Conservation (phyloP, 2,329 filamentous ascomycete genomes). For the Aspergillus tanneri region DNA sequence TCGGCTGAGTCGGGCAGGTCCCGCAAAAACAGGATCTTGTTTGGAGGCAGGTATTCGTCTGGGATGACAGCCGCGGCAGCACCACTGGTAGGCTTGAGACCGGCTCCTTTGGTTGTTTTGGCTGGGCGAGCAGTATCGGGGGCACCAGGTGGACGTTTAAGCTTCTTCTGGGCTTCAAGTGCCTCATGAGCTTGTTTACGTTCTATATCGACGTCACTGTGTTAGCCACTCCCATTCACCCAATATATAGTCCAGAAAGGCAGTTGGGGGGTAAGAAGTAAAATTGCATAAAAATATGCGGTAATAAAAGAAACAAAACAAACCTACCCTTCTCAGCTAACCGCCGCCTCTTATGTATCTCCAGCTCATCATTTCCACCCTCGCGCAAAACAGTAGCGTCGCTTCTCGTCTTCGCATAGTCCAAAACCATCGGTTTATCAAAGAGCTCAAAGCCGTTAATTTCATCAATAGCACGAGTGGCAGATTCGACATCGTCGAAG, state of each 20-base stretch:
- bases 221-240: too few species aligned
- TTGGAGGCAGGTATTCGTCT: conserved; percentile 97
- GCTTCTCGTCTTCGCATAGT: conserved; percentile 77
- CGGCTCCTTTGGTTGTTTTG: conserved; percentile 69
- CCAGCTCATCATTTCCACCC: conserved; percentile 76
- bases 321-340: conserved; percentile 80
- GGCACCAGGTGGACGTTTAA: conserved; percentile 62
- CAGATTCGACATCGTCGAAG: conserved; percentile 78
- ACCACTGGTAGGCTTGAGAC: conserved; percentile 73
- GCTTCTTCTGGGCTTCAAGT: conserved; percentile 72
- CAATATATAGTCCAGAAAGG: too few species aligned
- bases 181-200: conserved; percentile 80
- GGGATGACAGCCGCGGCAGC: conserved; percentile 72
- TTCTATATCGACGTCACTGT: conserved; percentile 52
- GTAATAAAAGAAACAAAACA: conserved; percentile 8
- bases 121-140: conserved; percentile 56
- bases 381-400: conserved; percentile 79
- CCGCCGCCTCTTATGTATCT: conserved; percentile 78
- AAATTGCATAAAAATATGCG: conserved; percentile 16
- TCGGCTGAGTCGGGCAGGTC: conserved; percentile 86
- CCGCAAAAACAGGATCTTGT: conserved; percentile 94
- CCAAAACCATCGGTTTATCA: conserved; percentile 82
- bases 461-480: conserved; percentile 78
- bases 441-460: conserved; percentile 91
- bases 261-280: too few species aligned